Base-by-base conservation (phyloP, 1,139 yeast species). In the Pichia sp. region DNA sequence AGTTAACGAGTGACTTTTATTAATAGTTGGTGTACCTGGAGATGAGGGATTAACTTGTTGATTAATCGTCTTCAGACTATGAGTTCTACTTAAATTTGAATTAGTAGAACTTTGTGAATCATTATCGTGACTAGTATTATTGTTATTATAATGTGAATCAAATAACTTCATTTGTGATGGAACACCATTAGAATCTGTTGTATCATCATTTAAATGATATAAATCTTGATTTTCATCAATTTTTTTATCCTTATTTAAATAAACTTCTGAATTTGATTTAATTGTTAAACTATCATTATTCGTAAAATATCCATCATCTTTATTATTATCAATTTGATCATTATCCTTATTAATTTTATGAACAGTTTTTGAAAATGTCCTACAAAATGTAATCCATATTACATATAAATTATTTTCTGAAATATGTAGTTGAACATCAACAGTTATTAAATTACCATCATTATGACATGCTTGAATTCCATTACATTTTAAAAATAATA, bases 351-450 rank as follows among this genome's bases (percentile, higher is more conserved):
- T n/a, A n/a, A n/a, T n/a, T 27, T 45, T 39, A 27, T 33, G 43
- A 29, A n/a, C 38, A 37, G 30, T 41, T 1, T 41, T 28, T 1
- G 51, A 28, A 16, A 49, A 51, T 38, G 62, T 63, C 55, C 87
- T 74, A 1, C 95, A 82, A 60, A 85, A 89, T 0, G 96, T 87
- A n/a, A 90, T 72, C 97, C 97, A 90, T 24, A 89, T 63, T 3
- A 87, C 81, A 51, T 76, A 73, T 5, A 80, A 70, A 30, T 77
- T 79, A 23, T 68, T 61, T 24, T 78, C 74, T 23, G 86, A 71
- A 5, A 87, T 87, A 48, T 97, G 71, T 40, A 89, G 62, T 63
- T 90, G 97, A 11, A 86, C 78, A 64, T 90, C 97, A 36, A 90
- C 73, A 47, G 70, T 74, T 9, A 89, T 64, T 1, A 56, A 47